These are phyloP conservation scores for Colletotrichum australisinense DNA, from an alignment of 2,329 filamentous ascomycete genomes.

Conservation along the genomic window DNA sequence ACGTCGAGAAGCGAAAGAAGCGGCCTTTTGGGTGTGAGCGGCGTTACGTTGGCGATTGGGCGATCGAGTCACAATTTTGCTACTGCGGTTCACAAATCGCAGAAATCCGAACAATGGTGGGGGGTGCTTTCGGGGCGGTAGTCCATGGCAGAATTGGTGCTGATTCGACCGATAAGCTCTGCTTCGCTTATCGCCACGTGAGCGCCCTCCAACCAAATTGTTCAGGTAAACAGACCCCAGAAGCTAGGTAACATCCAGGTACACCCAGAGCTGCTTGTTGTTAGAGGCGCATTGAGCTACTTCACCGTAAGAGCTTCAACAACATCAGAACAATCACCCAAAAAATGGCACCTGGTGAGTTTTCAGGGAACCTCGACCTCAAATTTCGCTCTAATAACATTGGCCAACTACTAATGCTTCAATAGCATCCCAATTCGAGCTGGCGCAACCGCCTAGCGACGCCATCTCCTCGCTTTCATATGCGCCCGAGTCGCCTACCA, in stretches of 20 bases:
- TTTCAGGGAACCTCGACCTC: not conserved
- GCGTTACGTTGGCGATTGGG: constrained; percentile 39
- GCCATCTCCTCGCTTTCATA: constrained; percentile 89
- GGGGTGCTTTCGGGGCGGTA: constrained; percentile 50
- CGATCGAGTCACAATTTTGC: constrained; percentile 56
- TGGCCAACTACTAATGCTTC: constrained; percentile 35
- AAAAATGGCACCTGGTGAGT: constrained; percentile 55
- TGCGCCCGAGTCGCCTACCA: constrained; percentile 78
- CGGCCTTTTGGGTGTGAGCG: constrained; percentile 13
- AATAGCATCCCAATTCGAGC: constrained; percentile 80
- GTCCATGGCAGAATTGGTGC: constrained; percentile 44
- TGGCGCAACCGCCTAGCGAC: constrained; percentile 85
- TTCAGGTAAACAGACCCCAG: constrained; percentile 30
- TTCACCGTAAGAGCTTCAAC: not conserved
- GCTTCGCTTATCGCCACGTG: constrained; percentile 35
- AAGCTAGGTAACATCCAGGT: constrained; percentile 27
- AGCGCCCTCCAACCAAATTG: constrained; percentile 34
- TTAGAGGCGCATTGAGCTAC: constrained; percentile 10
- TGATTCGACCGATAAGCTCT: constrained; percentile 25
- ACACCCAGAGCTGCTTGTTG: constrained; percentile 6
- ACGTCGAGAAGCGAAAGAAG: constrained; percentile 24
- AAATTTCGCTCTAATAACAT: not conserved
- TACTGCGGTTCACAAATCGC: constrained; percentile 46
- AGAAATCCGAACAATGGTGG: constrained; percentile 48
- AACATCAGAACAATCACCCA: not conserved